Conservation (phyloP, 306 rosid species). For the Rosa rugosa region DNA sequence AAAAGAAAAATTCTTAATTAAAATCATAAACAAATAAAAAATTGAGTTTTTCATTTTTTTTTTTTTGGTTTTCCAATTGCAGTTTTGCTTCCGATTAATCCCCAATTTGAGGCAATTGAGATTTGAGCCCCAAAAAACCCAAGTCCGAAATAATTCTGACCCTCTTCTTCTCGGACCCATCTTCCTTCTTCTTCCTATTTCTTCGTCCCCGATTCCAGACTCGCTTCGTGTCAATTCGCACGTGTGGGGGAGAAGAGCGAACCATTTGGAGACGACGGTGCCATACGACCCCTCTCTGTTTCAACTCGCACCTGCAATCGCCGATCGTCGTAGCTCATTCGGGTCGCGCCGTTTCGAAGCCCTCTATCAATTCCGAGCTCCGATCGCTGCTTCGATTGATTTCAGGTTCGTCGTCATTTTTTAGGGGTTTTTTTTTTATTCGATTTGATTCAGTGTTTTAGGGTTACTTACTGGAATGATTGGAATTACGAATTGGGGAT, state of each 20-base stretch:
- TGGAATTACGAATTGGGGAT: background rate
- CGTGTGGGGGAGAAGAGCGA: slow-evolving; percentile 3
- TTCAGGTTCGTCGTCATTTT: slow-evolving; percentile 20
- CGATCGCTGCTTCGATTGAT: slow-evolving; percentile 15
- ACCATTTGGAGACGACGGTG: background rate
- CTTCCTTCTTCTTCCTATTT: slow-evolving; percentile 14
- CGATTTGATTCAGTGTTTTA: slow-evolving; percentile 12
- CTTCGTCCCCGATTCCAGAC: slow-evolving; percentile 13
- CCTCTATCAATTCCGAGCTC: slow-evolving; percentile 28
- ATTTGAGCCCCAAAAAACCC: slow-evolving; percentile 21
- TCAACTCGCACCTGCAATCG: slow-evolving; percentile 12
- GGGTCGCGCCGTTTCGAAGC: slow-evolving; percentile 9
- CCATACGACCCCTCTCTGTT: slow-evolving; percentile 13
- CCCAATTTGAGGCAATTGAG: slow-evolving; percentile 15
- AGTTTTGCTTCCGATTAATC: slow-evolving; percentile 18
- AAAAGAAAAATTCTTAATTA: background rate
- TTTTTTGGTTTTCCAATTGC: background rate
- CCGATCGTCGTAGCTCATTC: slow-evolving; percentile 31
- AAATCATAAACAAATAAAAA: slow-evolving; percentile 8
- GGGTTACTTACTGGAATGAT: slow-evolving; percentile 8
- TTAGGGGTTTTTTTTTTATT: slow-evolving; percentile 28
- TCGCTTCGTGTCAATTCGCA: slow-evolving; percentile 21
- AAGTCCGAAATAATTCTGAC: slow-evolving; percentile 13
- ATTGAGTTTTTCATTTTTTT: background rate
- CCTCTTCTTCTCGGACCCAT: slow-evolving; percentile 1